Base-by-base conservation (phyloP, 2,329 filamentous ascomycete genomes). In the Tothia fuscella region DNA sequence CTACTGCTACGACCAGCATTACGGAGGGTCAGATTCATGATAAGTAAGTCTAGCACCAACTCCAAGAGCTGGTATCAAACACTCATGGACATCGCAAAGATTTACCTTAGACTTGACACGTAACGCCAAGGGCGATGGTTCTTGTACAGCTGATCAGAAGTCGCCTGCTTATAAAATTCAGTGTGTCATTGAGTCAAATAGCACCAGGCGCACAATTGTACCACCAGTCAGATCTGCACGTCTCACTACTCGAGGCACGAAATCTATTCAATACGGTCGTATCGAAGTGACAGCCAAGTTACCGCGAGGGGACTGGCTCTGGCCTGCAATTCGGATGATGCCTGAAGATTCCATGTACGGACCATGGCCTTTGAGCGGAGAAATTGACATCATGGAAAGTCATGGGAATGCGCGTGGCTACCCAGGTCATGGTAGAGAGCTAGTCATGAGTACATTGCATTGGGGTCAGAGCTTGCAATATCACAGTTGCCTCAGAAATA, bases 201-300 rank as follows among this genome's bases (percentile, higher is more conserved):
- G 57, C 14, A 62, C 60, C 20, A 53, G 54, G 13, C 66, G 67
- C 17, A 50, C 51, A 14, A 70, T 72, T 50, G 64, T 74, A 37
- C 64, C 63, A 17, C 69, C 71, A 0, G 63, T 73, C 5, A 60
- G 66, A 10, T 68, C 64, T 2, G 71, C 67, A 6, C 60, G 71
- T 10, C 50, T 74, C 7, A 65, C 59, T 19, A 73, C 70, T 6
- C 61, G 61, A 44, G 63, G 63, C 9, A 68, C 64, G 41, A 64
- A 64, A 45, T 58, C 56, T 10, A 66, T 73, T 47, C 59, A 53
- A 29, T 73, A 72, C 48, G 70, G 70, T 1, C 57, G 64, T 33
- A 64, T 75, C 24, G 72, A 76, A 49, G 67, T 76, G 6, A 62
- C 65, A 3, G 71, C 71, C 14, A 67, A 69, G 45, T 52, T 74